phyloP scores from a whole-genome alignment of 805 yeast species.

The Saccharomycopsis fodiens region DNA sequence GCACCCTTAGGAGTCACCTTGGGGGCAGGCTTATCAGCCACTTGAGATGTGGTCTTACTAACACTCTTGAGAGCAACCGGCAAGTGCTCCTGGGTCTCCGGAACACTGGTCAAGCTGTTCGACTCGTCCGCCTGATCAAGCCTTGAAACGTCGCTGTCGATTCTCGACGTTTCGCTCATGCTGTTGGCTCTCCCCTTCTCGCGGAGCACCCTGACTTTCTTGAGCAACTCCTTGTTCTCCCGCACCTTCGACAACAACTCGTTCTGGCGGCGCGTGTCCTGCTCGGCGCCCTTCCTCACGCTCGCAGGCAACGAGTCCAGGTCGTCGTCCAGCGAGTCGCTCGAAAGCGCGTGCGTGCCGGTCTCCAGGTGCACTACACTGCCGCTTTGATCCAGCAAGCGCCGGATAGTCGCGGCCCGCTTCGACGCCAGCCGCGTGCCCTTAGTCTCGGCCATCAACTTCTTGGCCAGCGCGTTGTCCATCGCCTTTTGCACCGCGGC shows the following conservation, averaged over 20 bases:
- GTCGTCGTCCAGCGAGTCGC: background rate
- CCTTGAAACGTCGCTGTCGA: background rate
- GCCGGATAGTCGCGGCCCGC: constrained; percentile 2
- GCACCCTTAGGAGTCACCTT: too few species aligned
- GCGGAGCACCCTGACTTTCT: constrained; percentile 3
- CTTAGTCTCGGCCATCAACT: background rate
- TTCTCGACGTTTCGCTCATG: background rate
- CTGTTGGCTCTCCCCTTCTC: background rate
- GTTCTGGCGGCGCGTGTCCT: background rate
- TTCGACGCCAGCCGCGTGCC: constrained; percentile 1
- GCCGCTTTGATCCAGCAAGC: background rate
- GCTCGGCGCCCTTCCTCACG: background rate
- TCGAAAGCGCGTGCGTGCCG: background rate
- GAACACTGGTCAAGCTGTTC: too few species aligned
- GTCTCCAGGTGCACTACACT: background rate
- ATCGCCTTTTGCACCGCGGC: constrained; percentile 4
- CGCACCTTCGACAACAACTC: background rate
- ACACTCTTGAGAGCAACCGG: too few species aligned
- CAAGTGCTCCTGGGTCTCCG: too few species aligned
- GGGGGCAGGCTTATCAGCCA: too few species aligned
- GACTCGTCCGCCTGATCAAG: too few species aligned
- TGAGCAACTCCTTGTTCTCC: background rate
- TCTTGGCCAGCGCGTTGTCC: background rate
- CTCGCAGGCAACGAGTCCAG: background rate
- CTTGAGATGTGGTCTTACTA: too few species aligned